phyloP scores from a whole-genome alignment of 163 green algal species.

The Scenedesmus sp. region DNA sequence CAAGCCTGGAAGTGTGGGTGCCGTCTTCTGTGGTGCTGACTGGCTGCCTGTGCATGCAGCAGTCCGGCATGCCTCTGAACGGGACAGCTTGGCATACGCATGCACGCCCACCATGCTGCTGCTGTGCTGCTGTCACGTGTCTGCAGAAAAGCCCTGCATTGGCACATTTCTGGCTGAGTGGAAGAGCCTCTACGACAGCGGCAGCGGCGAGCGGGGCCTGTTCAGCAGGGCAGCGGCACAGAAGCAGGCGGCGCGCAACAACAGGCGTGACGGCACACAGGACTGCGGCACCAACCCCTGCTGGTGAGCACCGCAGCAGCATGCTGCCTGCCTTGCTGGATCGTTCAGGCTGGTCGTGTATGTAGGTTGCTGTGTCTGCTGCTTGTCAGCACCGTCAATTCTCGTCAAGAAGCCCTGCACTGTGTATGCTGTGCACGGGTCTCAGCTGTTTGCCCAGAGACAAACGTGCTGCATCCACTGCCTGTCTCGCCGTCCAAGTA shows the following conservation, averaged over 20 bases:
- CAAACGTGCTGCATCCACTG: not conserved
- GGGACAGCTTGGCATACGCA: no score
- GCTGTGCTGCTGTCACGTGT: not conserved
- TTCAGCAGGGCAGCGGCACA: conserved; percentile 61
- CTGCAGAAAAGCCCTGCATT: conserved; percentile 49
- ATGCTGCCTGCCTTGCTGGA: no score
- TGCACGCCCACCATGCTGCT: not conserved
- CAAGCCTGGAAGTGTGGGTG: not conserved
- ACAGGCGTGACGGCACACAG: conserved; percentile 40
- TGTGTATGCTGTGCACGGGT: no score
- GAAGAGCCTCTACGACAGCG: conserved; percentile 63
- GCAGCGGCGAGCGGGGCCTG: conserved; percentile 66
- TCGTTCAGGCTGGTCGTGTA: no score
- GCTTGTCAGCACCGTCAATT: no score
- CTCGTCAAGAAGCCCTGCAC: no score
- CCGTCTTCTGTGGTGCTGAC: not conserved
- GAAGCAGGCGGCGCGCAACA: conserved; percentile 49
- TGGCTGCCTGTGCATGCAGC: not conserved
- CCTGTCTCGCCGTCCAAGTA: no score
- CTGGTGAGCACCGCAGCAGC: conserved; percentile 34
- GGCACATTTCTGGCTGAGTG: conserved; percentile 61
- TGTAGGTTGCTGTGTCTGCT: not conserved
- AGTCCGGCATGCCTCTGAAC: not conserved
- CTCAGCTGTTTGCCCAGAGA: no score
- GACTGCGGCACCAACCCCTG: conserved; percentile 70